Evolutionary conservation across 2,329 filamentous ascomycete species (phyloP), one percentile per base, ranked within the genome.

Genomic region (Exophiala viscosa): DNA sequence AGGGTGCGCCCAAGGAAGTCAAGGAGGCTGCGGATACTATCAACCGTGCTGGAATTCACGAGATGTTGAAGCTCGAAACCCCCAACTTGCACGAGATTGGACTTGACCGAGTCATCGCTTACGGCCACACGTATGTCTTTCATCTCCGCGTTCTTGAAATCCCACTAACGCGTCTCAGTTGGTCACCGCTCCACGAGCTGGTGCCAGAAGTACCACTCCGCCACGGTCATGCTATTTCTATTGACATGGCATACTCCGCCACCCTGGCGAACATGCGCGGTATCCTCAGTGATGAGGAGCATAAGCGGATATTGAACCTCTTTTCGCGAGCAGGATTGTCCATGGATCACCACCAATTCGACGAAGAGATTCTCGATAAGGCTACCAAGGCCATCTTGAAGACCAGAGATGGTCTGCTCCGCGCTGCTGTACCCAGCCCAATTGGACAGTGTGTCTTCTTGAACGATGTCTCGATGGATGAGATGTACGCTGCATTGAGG

Each of bases 231-330:
- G 85, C 85, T 59, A 88, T 88, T 60, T 85, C 82, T 2, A 86
- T 88, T 56, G 85, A 88, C 66, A 88, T 88, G 85, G 85, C 85
- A 0, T 88, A 85, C 70, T 86, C 84, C 0, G 84, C 85, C 0
- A 88, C 85, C 0, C 74, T 88, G 3, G 83, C 85, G 14, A 79
- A 84, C 64, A 68, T 75, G 54, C 79, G 82, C n/a, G 81, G 82
- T 3, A 71, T 86, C 0, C 74, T 88, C 8, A 76, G 74, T 17
- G 72, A 81, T 40, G 73, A 72, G 1, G 84, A 88, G 59, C 83
- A 87, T 65, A 73, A 69, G 20, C 77, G 84, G 14, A 69, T 88
- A 1, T 70, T 88, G n/a, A 78, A 76, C 48, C 74, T 88, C 3
- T 88, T 88, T 69, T 87, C 84, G 0, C 77, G 84, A 40, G 84